phyloP scores from a whole-genome alignment of 805 yeast genomes.

The Priceomyces medius region DNA sequence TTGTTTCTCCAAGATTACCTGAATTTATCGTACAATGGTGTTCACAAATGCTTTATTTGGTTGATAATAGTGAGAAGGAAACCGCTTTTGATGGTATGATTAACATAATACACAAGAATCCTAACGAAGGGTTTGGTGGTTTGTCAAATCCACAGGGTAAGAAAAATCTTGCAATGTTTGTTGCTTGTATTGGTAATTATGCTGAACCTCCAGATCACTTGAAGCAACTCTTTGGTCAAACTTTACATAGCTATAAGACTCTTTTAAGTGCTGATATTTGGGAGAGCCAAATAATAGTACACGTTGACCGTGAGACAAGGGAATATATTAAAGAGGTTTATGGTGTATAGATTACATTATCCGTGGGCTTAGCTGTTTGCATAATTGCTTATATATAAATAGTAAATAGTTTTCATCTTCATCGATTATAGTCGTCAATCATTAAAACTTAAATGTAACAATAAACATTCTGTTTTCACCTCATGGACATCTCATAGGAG shows the following conservation, averaged over 20 bases:
- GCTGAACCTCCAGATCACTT: conserved; percentile 49
- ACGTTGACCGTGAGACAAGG: conserved; percentile 31
- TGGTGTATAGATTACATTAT: conserved; percentile 6
- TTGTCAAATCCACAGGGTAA: conserved; percentile 44
- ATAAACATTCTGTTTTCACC: too few species aligned
- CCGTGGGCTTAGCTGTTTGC: not conserved
- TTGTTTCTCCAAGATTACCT: conserved; percentile 55
- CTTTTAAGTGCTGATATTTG: conserved; percentile 46
- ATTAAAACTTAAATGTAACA: too few species aligned
- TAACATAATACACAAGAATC: conserved; percentile 61
- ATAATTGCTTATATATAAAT: not conserved
- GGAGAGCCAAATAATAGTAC: conserved; percentile 28
- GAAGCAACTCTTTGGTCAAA: conserved; percentile 41
- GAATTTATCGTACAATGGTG: conserved; percentile 71
- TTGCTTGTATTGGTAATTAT: conserved; percentile 60
- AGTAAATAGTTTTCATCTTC: not conserved
- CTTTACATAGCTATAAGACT: conserved; percentile 45
- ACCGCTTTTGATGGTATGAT: conserved; percentile 84
- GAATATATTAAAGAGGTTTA: conserved; percentile 19
- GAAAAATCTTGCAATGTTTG: conserved; percentile 49
- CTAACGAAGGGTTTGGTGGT: conserved; percentile 55
- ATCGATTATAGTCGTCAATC: too few species aligned
- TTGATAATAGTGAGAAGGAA: conserved; percentile 85
- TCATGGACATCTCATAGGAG: too few species aligned
- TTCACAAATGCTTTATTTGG: conserved; percentile 59